phyloP scores from a whole-genome alignment of 495 filamentous ascomycete species.

The Xylaria curta region DNA sequence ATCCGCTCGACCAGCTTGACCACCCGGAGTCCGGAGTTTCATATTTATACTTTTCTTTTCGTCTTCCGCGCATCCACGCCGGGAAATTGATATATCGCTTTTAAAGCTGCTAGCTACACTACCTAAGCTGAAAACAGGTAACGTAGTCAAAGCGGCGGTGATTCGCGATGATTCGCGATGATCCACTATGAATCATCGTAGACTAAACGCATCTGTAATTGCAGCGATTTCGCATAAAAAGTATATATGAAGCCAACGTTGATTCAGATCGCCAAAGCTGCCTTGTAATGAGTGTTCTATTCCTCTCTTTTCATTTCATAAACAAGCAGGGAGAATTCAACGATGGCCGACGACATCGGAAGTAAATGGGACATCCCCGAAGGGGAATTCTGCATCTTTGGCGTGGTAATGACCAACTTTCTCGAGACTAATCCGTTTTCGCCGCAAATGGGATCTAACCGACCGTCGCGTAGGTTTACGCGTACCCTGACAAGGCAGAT shows the following conservation, averaged over 20 bases:
- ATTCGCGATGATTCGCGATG: neutral
- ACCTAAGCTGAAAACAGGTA: no score
- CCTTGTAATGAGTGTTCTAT: neutral
- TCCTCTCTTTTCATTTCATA: no score
- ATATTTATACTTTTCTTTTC: neutral
- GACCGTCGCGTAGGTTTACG: constrained; percentile 34
- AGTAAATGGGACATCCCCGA: constrained; percentile 32
- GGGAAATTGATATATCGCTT: neutral
- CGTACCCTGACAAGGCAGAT: constrained; percentile 45
- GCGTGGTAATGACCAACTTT: constrained; percentile 30
- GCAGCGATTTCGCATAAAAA: neutral
- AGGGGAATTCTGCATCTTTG: constrained; percentile 40
- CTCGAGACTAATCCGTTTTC: neutral
- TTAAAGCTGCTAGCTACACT: neutral
- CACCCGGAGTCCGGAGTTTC: no score
- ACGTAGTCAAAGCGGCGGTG: neutral
- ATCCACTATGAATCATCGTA: constrained; percentile 4
- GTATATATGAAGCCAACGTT: neutral
- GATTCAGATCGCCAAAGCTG: neutral
- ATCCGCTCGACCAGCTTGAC: no score
- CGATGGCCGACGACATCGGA: constrained; percentile 3
- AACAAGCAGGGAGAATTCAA: neutral
- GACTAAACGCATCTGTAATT: neutral
- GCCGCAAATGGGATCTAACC: neutral
- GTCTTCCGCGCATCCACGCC: neutral